A percentile compares a stretch with the other conserved stretches of the same genome.
These are phyloP conservation scores for Orbilia brochopaga DNA, from an alignment of 2,329 filamentous ascomycete species.

Conservation along the genomic window DNA sequence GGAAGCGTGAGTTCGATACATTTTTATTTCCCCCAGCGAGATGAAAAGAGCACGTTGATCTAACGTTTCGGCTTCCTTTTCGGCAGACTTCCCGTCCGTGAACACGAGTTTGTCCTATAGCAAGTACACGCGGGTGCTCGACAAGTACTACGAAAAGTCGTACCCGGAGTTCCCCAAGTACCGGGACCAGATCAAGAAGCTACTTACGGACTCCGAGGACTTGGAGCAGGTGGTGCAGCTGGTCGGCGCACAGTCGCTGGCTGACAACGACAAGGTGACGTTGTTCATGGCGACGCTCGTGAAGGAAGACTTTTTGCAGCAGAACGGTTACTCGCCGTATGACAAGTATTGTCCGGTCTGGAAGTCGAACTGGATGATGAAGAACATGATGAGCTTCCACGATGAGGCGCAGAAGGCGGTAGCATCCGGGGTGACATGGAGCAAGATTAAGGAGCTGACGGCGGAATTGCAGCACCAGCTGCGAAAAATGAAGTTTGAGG, in stretches of 20 bases:
- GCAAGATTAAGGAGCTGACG: conserved; percentile 89
- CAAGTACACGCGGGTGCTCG: conserved; percentile 88
- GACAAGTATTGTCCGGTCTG: conserved; percentile 99
- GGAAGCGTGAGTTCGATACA: conserved; percentile 38
- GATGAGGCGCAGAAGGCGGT: conserved; percentile 97
- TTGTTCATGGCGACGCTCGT: conserved; percentile 87
- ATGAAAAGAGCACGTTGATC: not conserved
- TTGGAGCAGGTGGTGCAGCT: conserved; percentile 98
- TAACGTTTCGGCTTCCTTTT: conserved; percentile 4
- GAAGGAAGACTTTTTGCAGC: conserved; percentile 98
- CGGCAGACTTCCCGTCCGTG: conserved; percentile 87
- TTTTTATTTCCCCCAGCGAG: not conserved
- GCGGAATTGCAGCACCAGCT: conserved; percentile 82
- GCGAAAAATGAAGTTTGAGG: conserved; percentile 94
- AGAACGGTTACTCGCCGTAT: conserved; percentile 98
- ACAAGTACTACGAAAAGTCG: conserved; percentile 93
- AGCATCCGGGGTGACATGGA: conserved; percentile 86
- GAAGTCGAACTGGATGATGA: conserved; percentile 99
- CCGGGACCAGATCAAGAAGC: conserved; percentile 89
- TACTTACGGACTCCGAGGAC: conserved; percentile 93
- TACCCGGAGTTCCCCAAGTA: conserved; percentile 92
- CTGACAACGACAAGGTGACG: conserved; percentile 97
- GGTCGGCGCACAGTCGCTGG: conserved; percentile 94
- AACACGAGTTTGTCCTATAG: conserved; percentile 94
- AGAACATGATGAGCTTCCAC: conserved; percentile 96